These are phyloP conservation scores for Aquilaria yunnanensis DNA, from an alignment of 345 rosid genomes.

Conservation along the genomic window DNA sequence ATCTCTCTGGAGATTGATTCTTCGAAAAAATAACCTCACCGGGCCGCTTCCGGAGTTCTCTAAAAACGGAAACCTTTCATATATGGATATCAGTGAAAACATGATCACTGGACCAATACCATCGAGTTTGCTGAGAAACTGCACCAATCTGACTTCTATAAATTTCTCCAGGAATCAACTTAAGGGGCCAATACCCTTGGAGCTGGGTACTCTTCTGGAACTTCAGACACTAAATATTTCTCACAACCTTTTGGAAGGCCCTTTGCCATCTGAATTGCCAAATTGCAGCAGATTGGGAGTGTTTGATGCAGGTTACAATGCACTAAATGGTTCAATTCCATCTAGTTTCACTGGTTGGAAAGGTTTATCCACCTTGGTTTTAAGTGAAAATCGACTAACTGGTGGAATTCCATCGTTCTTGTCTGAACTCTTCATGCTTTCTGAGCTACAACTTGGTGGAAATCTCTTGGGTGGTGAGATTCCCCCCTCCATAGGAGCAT, in stretches of 20 bases:
- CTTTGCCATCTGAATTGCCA: constrained; percentile 59
- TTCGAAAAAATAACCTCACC: constrained; percentile 39
- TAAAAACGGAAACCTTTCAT: constrained; percentile 30
- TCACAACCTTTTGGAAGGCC: constrained; percentile 46
- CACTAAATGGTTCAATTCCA: constrained; percentile 52
- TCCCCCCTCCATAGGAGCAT: constrained; percentile 48
- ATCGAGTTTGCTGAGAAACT: constrained; percentile 37
- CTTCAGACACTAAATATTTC: constrained; percentile 50
- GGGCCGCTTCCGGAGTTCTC: constrained; percentile 62
- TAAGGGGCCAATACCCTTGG: constrained; percentile 45
- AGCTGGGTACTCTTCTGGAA: constrained; percentile 43
- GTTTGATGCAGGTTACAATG: constrained; percentile 65
- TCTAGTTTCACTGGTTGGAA: constrained; percentile 42
- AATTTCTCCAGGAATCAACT: constrained; percentile 59
- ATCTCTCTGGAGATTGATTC: constrained; percentile 55
- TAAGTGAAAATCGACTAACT: constrained; percentile 48
- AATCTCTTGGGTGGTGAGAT: constrained; percentile 64
- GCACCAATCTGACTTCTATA: constrained; percentile 37
- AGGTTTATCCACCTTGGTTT: constrained; percentile 40
- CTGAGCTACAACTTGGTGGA: constrained; percentile 52
- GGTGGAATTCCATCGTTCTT: constrained; percentile 62
- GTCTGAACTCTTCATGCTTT: constrained; percentile 38
- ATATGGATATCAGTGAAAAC: constrained; percentile 56
- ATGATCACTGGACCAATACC: constrained; percentile 56
- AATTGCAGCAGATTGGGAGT: constrained; percentile 28